Percentiles rank a stretch among this genome's conserved stretches.
Evolutionary conservation across 306 rosid genomes (phyloP).

Genomic region (Trifolium dubium): DNA sequence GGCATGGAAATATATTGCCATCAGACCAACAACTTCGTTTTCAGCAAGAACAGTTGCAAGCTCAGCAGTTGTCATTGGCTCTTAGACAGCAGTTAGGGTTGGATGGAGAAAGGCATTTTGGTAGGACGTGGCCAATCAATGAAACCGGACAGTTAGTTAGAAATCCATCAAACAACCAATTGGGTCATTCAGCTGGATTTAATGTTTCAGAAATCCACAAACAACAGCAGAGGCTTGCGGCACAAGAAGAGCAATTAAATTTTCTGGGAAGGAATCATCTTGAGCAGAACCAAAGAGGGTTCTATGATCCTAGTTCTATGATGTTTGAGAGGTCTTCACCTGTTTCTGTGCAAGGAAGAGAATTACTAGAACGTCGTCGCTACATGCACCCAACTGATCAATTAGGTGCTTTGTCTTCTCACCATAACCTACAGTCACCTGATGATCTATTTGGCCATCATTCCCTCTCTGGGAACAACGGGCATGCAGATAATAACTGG

Average conservation of each 20-base stretch:
- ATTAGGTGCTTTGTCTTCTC: constrained; percentile 53
- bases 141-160: constrained; percentile 61
- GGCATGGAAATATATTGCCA: constrained; percentile 57
- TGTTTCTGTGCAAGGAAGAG: constrained; percentile 56
- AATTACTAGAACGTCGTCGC: constrained; percentile 50
- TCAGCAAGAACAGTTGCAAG: constrained; percentile 64
- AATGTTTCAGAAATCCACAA: constrained; percentile 60
- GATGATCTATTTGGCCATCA: constrained; percentile 55
- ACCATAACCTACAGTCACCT: constrained; percentile 43
- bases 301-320: constrained; percentile 56
- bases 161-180: constrained; percentile 57
- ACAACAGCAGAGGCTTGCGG: constrained; percentile 59
- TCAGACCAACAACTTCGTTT: constrained; percentile 60
- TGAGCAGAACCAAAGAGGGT: constrained; percentile 57
- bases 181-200: constrained; percentile 54
- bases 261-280: constrained; percentile 60
- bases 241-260: constrained; percentile 64
- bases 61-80: constrained; percentile 63
- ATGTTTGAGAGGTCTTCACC: constrained; percentile 67
- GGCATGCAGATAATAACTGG: constrained; percentile 54
- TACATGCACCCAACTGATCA: constrained; percentile 49
- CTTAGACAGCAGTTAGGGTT: constrained; percentile 63
- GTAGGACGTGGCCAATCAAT: constrained; percentile 54
- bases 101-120: constrained; percentile 65
- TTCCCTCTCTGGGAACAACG: constrained; percentile 53